These are phyloP conservation scores for Aspergillus costaricaensis DNA, from an alignment of 2,329 filamentous ascomycete genomes.

Conservation along the genomic window DNA sequence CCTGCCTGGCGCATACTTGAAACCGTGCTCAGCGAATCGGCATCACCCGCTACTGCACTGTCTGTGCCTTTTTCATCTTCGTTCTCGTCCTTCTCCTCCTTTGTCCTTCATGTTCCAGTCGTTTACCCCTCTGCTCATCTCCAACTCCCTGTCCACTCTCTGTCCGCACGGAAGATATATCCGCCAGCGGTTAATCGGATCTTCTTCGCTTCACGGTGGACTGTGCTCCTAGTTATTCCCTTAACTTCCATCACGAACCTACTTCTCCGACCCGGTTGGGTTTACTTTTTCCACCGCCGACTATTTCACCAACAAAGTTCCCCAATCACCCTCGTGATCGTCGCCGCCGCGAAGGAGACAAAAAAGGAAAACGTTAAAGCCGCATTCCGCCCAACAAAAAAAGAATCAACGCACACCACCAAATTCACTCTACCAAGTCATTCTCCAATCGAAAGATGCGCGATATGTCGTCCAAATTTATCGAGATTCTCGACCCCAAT, in stretches of 20 bases:
- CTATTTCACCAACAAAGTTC: conserved; percentile 2
- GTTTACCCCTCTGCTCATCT: conserved; percentile 4
- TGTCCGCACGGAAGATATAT: conserved; percentile 3
- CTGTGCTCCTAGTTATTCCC: not conserved
- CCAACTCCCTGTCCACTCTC: not conserved
- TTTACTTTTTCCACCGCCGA: not conserved
- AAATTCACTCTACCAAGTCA: not conserved
- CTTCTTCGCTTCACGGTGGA: not conserved
- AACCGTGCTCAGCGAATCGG: conserved; percentile 9
- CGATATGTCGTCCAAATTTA: conserved; percentile 45
- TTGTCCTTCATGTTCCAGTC: conserved; percentile 4
- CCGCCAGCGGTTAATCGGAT: not conserved
- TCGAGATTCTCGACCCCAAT: conserved; percentile 46
- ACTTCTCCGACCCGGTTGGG: not conserved
- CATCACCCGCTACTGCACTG: conserved; percentile 3
- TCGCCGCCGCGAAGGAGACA: not conserved
- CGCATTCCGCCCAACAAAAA: not conserved
- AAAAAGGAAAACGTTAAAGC: not conserved
- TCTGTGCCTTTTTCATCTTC: conserved; percentile 10
- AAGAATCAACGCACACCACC: not conserved
- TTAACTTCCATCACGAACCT: not conserved
- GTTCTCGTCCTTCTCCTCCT: conserved; percentile 6
- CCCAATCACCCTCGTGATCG: conserved; percentile 1
- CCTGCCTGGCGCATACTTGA: conserved; percentile 10
- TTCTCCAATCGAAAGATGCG: conserved; percentile 23